Evolutionary conservation across 176 grass and related monocot genomes (phyloP), one percentile per base, ranked within the genome.

Genomic region (Urochloa ruziziensis): DNA sequence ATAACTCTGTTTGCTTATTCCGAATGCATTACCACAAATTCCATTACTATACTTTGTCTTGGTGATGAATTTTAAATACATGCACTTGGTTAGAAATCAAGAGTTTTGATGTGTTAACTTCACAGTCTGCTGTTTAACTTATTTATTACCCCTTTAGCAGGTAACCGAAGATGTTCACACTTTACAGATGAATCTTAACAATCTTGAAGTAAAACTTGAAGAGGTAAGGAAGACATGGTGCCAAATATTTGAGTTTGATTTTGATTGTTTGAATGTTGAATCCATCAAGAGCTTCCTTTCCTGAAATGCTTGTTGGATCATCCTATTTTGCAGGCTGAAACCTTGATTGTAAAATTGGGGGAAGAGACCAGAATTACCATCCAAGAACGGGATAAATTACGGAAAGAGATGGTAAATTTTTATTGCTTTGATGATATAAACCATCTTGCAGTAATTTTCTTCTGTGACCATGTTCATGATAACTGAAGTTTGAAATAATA

Each of bases 201-300:
- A 67, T 88, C 89, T 98, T 80, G 86, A 90, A 93, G 77, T 39
- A 17, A 95, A 98, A 87, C 88, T 98, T 86, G 72, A 86, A 67
- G 91, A 91, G 88, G 95, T 94, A 67, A 74, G 81, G 74, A 24
- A 21, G 39, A 62, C 69, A 48, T 40, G 49, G 56, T 30, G 23
- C 23, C 6, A 65, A n/a, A 77, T 58, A n/a, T 27, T 35, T 36
- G 15, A 74, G 32, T 80, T 73, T 7, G 43, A 6, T 48, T 80
- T 73, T 7, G 43, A 6, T 48, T 18, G 19, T 57, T 24, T 14
- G 29, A 73, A 73, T 73, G 34, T 33, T 29, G 27, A 32, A 67
- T 46, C 47, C 27, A 39, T 87, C 64, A 48, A 12, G 4, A 56
- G 16, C 25, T 6, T 15, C 80, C 62, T 75, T 80, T 76, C 74